Evolutionary conservation across 805 yeast genomes (phyloP), one percentile per base, ranked within the genome.

Genomic region (Brettanomyces anomalus): DNA sequence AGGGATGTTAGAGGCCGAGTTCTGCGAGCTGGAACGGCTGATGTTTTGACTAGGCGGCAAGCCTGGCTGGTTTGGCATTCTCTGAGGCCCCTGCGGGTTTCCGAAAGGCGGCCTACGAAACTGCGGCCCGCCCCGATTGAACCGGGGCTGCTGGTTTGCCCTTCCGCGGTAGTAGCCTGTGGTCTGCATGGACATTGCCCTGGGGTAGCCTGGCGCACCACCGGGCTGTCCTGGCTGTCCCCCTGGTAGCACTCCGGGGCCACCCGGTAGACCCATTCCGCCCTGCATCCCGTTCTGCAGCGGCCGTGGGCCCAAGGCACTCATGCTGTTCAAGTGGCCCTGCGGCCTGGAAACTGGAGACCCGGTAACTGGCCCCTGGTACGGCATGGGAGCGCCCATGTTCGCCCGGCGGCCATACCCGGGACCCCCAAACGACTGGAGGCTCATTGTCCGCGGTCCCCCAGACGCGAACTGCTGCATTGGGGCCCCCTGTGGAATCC

Each of bases 371-470:
- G 6, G 34, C 8, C 18, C 18, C 34, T 32, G 34, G 8, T 16
- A 16, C 6, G 34, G 15, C n/a, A 7, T 26, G 3, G n/a, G 34
- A 1, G 19, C n/a, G 15, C 39, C 40, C 20, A 26, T 34, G 2
- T n/a, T n/a, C n/a, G n/a, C n/a, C n/a, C 39, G 47, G 33, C 37
- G 21, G 4, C 42, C 34, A 39, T 21, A 21, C 17, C 43, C 37
- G 35, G 34, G 8, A 14, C 33, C 41, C 18, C 36, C 17, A 10
- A 36, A 34, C 15, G 36, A 38, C 43, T 57, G 58, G 15, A 62
- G 43, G 47, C 64, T 58, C 65, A 65, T 65, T 15, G 71, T 52
- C 34, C 72, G 51, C 10, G 68, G 66, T 10, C 56, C 50, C 13
- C 21, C 20, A n/a, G n/a, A n/a, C n/a, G 15, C 18, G 10, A 14